Percentiles rank a stretch among this genome's conserved stretches.
Evolutionary conservation across 2,329 filamentous ascomycete genomes (phyloP).

Genomic region (Dissoconium aciculare): DNA sequence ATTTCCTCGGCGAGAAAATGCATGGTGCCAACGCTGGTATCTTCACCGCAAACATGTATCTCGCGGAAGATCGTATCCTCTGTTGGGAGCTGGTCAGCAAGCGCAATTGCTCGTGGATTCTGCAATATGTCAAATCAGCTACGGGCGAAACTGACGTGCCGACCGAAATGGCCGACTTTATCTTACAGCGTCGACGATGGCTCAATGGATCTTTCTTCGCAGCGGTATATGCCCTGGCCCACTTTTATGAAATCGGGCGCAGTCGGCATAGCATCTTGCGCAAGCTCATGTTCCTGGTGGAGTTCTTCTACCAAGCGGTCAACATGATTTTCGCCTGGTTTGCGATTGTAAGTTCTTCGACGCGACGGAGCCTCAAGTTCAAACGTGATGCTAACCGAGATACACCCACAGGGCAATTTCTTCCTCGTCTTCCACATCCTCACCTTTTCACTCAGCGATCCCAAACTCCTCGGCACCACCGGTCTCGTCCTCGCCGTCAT

Average conservation of each 20-base stretch:
- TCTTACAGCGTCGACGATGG: slow-evolving; percentile 91
- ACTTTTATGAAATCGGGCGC: slow-evolving; percentile 92
- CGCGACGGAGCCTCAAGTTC: background rate
- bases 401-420: slow-evolving; percentile 57
- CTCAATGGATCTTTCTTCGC: slow-evolving; percentile 97
- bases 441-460: slow-evolving; percentile 64
- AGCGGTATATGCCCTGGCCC: slow-evolving; percentile 82
- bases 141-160: slow-evolving; percentile 96
- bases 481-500: slow-evolving; percentile 73
- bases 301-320: slow-evolving; percentile 86
- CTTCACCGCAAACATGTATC: slow-evolving; percentile 98
- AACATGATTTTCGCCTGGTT: slow-evolving; percentile 99
- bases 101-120: slow-evolving; percentile 90
- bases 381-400: slow-evolving; percentile 2
- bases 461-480: slow-evolving; percentile 54
- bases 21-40: slow-evolving; percentile 86
- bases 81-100: slow-evolving; percentile 98
- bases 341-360: slow-evolving; percentile 47
- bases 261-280: slow-evolving; percentile 77
- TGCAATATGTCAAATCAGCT: slow-evolving; percentile 96
- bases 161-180: slow-evolving; percentile 83
- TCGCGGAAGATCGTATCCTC: slow-evolving; percentile 95
- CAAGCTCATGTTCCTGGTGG: slow-evolving; percentile 79
- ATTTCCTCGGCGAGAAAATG: slow-evolving; percentile 93
- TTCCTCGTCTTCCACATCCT: slow-evolving; percentile 97